Conservation (phyloP, 164 flowering plant genomes). For the Stephania japonica region DNA sequence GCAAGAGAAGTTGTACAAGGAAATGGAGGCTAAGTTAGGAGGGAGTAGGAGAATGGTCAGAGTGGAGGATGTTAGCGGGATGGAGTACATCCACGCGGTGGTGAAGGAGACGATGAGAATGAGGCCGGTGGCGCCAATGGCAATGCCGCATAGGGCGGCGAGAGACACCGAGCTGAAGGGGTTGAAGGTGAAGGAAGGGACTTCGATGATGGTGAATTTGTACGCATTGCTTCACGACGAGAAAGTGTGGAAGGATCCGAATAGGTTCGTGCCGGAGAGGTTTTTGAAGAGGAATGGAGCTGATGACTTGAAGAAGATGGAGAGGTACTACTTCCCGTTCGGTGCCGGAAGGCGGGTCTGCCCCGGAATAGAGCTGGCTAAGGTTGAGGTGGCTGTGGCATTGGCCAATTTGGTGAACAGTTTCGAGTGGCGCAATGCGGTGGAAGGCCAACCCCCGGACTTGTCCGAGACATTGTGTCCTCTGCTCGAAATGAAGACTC, state of each 20-base stretch:
- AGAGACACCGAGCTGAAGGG: constrained; percentile 13
- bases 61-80: constrained; percentile 9
- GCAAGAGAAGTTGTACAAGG: constrained; percentile 14
- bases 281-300: constrained; percentile 4
- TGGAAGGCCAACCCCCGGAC: constrained; percentile 20
- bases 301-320: neutral
- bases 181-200: constrained; percentile 13
- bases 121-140: constrained; percentile 14
- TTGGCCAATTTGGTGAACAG: constrained; percentile 19
- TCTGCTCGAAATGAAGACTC: constrained; percentile 18
- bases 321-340: constrained; percentile 17
- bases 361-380: constrained; percentile 22
- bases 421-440: constrained; percentile 15
- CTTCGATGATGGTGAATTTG: constrained; percentile 16
- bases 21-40: neutral
- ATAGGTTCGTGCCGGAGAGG: constrained; percentile 16
- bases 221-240: constrained; percentile 13
- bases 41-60: neutral
- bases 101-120: constrained; percentile 15
- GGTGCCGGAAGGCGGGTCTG: constrained; percentile 20
- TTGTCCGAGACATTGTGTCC: constrained; percentile 15
- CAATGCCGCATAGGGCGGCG: constrained; percentile 8
- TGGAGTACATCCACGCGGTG: constrained; percentile 16
- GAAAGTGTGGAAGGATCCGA: constrained; percentile 14
- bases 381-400: constrained; percentile 13